Conservation (phyloP, 2,329 filamentous ascomycete species). For the Curvularia sp. region DNA sequence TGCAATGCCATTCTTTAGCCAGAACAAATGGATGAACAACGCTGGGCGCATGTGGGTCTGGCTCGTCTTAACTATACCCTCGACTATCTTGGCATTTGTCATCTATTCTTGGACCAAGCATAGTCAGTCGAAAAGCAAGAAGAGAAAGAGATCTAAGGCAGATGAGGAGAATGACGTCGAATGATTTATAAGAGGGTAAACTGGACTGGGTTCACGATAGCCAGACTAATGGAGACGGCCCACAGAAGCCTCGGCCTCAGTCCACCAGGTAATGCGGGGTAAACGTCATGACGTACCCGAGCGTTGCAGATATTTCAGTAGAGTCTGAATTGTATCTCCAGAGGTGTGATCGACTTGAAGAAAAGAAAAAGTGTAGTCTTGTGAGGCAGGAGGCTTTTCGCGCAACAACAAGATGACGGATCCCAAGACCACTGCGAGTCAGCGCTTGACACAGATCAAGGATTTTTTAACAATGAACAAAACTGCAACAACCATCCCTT, state of each 20-base stretch:
- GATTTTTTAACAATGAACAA: slow-evolving; percentile 57
- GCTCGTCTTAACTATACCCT: no score
- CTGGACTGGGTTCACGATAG: slow-evolving; percentile 1
- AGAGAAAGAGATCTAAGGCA: not conserved
- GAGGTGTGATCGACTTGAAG: not conserved
- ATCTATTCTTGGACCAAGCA: no score
- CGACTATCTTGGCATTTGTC: no score
- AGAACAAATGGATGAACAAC: no score
- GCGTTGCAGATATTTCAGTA: not conserved
- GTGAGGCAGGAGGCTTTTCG: not conserved
- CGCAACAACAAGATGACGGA: slow-evolving; percentile 39
- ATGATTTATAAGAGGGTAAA: no score
- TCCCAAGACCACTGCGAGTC: slow-evolving; percentile 41
- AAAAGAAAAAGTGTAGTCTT: not conserved
- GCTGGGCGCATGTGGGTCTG: no score
- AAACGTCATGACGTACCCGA: slow-evolving; percentile 5
- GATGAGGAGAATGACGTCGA: no score
- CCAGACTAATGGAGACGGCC: not conserved
- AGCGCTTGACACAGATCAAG: slow-evolving; percentile 54
- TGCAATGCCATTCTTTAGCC: no score
- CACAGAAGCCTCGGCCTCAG: slow-evolving; percentile 5
- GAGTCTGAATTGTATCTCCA: not conserved
- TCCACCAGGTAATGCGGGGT: slow-evolving; percentile 14
- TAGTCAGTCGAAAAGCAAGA: no score
- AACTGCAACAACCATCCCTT: slow-evolving; percentile 59